These are phyloP conservation scores for Umbelopsis vinacea DNA, from an alignment of 192 early-diverging fungal genomes.

Conservation along the genomic window DNA sequence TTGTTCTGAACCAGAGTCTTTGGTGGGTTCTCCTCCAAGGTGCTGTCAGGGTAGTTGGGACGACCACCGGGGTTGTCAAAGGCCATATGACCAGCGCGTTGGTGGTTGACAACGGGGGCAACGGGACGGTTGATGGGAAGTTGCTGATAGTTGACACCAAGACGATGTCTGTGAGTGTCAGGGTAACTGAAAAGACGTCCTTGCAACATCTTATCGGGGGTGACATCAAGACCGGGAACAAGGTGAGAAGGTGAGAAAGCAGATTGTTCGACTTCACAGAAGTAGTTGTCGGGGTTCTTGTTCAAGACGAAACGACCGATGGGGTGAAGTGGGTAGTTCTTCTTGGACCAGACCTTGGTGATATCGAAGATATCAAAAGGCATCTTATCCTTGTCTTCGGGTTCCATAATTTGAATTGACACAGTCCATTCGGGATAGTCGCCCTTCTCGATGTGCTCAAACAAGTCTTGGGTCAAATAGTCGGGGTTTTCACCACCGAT, in stretches of 20 bases:
- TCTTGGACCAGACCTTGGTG: constrained; percentile 83
- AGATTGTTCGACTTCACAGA: constrained; percentile 84
- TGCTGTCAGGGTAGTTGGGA: constrained; percentile 60
- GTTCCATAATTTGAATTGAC: constrained; percentile 75
- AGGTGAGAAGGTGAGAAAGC: constrained; percentile 80
- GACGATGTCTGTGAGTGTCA: constrained; percentile 86
- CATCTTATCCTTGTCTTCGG: constrained; percentile 71
- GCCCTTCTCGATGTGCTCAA: constrained; percentile 68
- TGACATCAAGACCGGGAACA: constrained; percentile 81
- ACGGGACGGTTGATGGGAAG: constrained; percentile 83
- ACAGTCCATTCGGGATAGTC: constrained; percentile 76
- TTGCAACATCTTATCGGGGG: constrained; percentile 83
- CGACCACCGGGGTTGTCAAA: constrained; percentile 63
- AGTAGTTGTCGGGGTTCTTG: constrained; percentile 85
- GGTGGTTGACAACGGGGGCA: constrained; percentile 65
- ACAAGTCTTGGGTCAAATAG: constrained; percentile 77
- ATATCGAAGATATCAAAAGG: constrained; percentile 81
- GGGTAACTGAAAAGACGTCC: constrained; percentile 84
- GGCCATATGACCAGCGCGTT: constrained; percentile 76
- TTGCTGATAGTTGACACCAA: constrained; percentile 79
- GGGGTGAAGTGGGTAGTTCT: constrained; percentile 75
- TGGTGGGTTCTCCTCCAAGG: not conserved
- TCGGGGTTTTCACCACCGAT: constrained; percentile 72
- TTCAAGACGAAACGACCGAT: constrained; percentile 80
- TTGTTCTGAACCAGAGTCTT: constrained; percentile 6